Evolutionary conservation across 2,329 filamentous ascomycete species (phyloP).

Genomic region (Biscogniauxia marginata): DNA sequence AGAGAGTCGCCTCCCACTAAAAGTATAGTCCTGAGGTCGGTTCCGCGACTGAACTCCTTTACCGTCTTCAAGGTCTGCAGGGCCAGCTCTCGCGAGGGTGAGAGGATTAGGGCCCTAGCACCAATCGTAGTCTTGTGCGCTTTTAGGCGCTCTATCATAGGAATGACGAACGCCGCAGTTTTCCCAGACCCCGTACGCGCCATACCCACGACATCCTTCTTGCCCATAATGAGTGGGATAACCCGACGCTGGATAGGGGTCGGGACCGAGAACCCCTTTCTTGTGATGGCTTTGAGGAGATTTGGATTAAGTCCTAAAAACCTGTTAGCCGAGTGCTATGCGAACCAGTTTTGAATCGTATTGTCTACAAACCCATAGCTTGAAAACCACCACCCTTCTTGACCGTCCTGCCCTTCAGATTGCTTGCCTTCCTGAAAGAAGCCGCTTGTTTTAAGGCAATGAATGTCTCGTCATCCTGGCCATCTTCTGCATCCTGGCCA

Average conservation of each 20-base stretch:
- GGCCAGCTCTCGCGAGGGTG: constrained; percentile 89
- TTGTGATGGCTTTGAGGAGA: constrained; percentile 83
- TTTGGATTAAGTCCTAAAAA: constrained; percentile 68
- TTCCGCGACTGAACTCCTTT: constrained; percentile 87
- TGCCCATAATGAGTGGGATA: constrained; percentile 85
- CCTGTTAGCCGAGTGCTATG: constrained; percentile 9
- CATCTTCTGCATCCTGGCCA: constrained; percentile 49
- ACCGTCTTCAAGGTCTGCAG: constrained; percentile 95
- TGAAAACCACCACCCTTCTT: constrained; percentile 98
- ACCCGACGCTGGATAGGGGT: constrained; percentile 97
- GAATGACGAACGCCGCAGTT: constrained; percentile 96
- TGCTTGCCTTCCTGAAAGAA: constrained; percentile 80
- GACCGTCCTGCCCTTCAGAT: constrained; percentile 77
- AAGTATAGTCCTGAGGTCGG: constrained; percentile 83
- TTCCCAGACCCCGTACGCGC: constrained; percentile 98
- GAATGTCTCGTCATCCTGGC: constrained; percentile 79
- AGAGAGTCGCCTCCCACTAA: constrained; percentile 79
- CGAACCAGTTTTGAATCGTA: background rate
- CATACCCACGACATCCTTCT: constrained; percentile 98
- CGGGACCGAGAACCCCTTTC: constrained; percentile 93
- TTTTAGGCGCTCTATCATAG: constrained; percentile 94
- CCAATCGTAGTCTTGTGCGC: constrained; percentile 85
- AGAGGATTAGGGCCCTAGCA: constrained; percentile 81
- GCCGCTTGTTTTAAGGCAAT: constrained; percentile 86
- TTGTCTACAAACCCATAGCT: constrained; percentile 67